Evolutionary conservation across 2,329 filamentous ascomycete genomes (phyloP).

Genomic region (Acephala macrosclerotiorum): DNA sequence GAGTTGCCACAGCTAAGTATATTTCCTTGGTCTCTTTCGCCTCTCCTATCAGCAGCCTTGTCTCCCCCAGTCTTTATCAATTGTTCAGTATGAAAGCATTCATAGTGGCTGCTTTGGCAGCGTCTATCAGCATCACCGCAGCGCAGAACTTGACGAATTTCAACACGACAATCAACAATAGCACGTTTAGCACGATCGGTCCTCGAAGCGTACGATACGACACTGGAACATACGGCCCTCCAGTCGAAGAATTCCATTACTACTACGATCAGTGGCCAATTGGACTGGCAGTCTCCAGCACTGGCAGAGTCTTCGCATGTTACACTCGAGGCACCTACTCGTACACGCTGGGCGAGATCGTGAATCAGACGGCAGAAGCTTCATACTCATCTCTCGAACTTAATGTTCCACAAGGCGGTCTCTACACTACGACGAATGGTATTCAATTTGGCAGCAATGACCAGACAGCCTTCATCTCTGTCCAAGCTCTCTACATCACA

Average conservation of each 20-base stretch:
- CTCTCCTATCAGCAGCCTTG: neutral
- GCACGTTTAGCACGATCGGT: constrained; percentile 23
- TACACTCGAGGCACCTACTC: constrained; percentile 54
- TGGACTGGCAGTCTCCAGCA: constrained; percentile 51
- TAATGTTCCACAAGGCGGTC: constrained; percentile 43
- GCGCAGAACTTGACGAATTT: constrained; percentile 19
- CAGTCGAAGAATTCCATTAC: constrained; percentile 56
- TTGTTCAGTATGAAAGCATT: constrained; percentile 1
- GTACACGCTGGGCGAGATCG: constrained; percentile 55
- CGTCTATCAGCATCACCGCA: constrained; percentile 7
- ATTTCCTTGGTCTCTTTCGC: neutral
- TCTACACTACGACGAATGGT: constrained; percentile 44
- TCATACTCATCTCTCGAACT: constrained; percentile 53
- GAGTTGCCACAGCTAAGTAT: neutral
- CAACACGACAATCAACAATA: constrained; percentile 18
- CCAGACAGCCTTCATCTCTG: constrained; percentile 49
- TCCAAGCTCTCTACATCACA: constrained; percentile 54
- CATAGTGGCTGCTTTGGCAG: neutral
- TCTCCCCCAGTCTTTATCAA: neutral
- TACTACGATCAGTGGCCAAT: constrained; percentile 56
- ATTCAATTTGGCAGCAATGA: constrained; percentile 54
- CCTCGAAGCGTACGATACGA: constrained; percentile 48
- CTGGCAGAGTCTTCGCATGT: constrained; percentile 52
- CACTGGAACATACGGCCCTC: constrained; percentile 55
- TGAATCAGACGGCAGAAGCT: constrained; percentile 54